Evolutionary conservation across 2,329 filamentous ascomycete species (phyloP), one percentile per base, ranked within the genome.

Genomic region (Penicillium sp.): DNA sequence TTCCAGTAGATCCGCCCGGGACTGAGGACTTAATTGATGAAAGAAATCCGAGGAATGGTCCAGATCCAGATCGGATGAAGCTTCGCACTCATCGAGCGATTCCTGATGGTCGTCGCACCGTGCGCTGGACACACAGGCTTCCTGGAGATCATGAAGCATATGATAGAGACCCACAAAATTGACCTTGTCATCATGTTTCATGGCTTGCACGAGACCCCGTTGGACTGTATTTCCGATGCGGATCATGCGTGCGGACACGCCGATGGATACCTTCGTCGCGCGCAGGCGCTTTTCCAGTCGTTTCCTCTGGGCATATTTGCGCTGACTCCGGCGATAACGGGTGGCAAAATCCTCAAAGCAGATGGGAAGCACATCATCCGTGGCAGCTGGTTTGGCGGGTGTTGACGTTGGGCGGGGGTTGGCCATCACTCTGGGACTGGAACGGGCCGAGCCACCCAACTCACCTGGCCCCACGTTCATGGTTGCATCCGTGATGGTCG

Each of bases 1-100:
- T 45, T 80, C 77, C 41, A 95, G 61, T 42, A 95, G 78, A 29
- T 82, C 79, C 44, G 86, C 79, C 57, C 85, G 75, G 39, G 86
- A 80, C 45, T 83, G 80, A 39, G 78, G 72, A 35, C 88, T 85
- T 33, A 96, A 76, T 55, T 88, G 80, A 59, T 84, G 52, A 38
- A 67, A 61, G 44, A 70, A 69, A 42, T 62, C 62, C 37, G 55
- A 55, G 32, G 59, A 49, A 42, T 44, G 58, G 39, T 56, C 54
- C 42, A 56, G 39, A 23, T 55, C 45, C 37, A 59, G 71, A 69
- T 49, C 68, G 63, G 45, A 62, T 57, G 55, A 42, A 37, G 42
- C 42, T 25, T 55, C 40, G 31, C 45, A 54, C 27, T 61, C 59
- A 34, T 62, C 54, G 43, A 57, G 45, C 25, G 60, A 51, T 41